Conservation (phyloP, 2,329 filamentous ascomycete genomes). For the Fusarium mangiferae region DNA sequence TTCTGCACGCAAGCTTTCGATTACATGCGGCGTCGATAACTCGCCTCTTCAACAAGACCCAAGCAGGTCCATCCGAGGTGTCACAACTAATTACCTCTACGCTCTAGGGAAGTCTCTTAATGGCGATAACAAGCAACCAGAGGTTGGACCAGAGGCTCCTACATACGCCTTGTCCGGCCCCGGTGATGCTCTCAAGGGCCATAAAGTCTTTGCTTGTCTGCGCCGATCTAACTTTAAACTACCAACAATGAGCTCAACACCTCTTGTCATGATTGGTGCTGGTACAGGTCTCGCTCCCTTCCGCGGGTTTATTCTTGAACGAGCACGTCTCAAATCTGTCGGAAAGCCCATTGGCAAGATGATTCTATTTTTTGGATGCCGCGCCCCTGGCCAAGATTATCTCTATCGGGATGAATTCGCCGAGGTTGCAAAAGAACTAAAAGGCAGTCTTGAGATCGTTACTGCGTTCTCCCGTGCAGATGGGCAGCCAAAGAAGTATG, state of each 20-base stretch:
- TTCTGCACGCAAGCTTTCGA: slow-evolving; percentile 38
- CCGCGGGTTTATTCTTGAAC: slow-evolving; percentile 43
- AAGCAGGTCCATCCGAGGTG: slow-evolving; percentile 26
- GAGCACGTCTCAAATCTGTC: slow-evolving; percentile 32
- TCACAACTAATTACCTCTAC: slow-evolving; percentile 45
- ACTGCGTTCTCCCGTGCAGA: slow-evolving; percentile 34
- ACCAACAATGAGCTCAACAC: slow-evolving; percentile 53
- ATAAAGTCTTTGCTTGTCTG: slow-evolving; percentile 38
- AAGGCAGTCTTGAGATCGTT: slow-evolving; percentile 28
- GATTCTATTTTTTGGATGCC: slow-evolving; percentile 69
- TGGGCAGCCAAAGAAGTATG: slow-evolving; percentile 45
- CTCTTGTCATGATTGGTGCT: slow-evolving; percentile 62
- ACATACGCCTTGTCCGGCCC: slow-evolving; percentile 32
- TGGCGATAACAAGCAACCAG: not conserved
- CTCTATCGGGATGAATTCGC: slow-evolving; percentile 61
- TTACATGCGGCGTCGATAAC: slow-evolving; percentile 38
- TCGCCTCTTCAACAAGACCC: slow-evolving; percentile 26
- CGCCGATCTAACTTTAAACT: slow-evolving; percentile 57
- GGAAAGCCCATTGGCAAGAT: slow-evolving; percentile 38
- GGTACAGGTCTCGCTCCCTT: slow-evolving; percentile 62
- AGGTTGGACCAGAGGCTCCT: not conserved
- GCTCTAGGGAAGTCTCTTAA: slow-evolving; percentile 29
- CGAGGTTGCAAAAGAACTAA: slow-evolving; percentile 25
- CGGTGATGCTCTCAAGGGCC: slow-evolving; percentile 14
- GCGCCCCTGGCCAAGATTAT: slow-evolving; percentile 60